Conservation (phyloP, 306 rosid genomes). For the Prunus mume region DNA sequence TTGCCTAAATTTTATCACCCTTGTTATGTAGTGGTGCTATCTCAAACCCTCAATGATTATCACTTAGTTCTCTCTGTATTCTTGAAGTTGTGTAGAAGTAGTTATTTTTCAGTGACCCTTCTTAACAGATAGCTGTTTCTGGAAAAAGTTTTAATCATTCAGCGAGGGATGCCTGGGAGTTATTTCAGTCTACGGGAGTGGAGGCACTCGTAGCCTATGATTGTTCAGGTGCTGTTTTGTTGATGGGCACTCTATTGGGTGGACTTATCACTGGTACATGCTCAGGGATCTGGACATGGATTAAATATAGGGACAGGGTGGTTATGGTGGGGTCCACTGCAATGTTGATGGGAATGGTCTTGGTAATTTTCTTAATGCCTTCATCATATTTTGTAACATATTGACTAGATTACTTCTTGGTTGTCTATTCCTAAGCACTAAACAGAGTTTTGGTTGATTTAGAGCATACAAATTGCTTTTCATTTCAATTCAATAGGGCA, state of each 20-base stretch:
- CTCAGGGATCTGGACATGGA: slow-evolving; percentile 91
- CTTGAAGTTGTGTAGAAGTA: slow-evolving; percentile 9
- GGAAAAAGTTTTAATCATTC: slow-evolving; percentile 93
- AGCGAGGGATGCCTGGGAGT: slow-evolving; percentile 99
- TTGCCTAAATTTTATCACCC: not conserved
- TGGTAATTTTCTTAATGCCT: slow-evolving; percentile 50
- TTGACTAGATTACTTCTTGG: no score
- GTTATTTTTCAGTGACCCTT: slow-evolving; percentile 9
- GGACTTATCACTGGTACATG: slow-evolving; percentile 95
- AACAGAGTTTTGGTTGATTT: not conserved
- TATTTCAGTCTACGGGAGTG: slow-evolving; percentile 96
- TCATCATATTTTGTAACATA: no score
- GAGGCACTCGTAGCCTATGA: slow-evolving; percentile 91
- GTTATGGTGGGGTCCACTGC: slow-evolving; percentile 92
- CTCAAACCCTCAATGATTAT: not conserved
- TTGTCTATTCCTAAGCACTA: no score
- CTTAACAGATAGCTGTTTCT: slow-evolving; percentile 77
- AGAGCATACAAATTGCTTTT: not conserved
- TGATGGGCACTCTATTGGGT: slow-evolving; percentile 84
- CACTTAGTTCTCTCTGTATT: slow-evolving; percentile 1
- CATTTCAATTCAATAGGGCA: not conserved
- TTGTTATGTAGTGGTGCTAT: not conserved
- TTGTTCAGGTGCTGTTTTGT: slow-evolving; percentile 92
- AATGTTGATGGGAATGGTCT: slow-evolving; percentile 92
- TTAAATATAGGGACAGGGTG: slow-evolving; percentile 68